These are phyloP conservation scores for Graphiopsis chlorocephala DNA, from an alignment of 2,329 filamentous ascomycete species.

Conservation along the genomic window DNA sequence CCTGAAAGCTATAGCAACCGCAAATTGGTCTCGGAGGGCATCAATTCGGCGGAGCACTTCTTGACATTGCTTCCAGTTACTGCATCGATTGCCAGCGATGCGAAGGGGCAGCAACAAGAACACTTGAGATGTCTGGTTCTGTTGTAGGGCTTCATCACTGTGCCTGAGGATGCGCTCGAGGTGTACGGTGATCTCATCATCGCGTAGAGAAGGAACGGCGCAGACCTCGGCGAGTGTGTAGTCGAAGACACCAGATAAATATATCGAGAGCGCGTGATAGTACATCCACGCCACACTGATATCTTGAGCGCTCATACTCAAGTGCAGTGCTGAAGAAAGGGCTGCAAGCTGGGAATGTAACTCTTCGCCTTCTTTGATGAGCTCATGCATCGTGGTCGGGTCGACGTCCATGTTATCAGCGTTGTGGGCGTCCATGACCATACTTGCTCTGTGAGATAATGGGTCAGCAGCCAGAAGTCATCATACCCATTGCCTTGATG, in stretches of 20 bases:
- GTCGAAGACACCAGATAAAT: background rate
- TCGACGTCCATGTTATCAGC: background rate
- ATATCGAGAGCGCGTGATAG: background rate
- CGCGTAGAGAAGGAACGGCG: background rate
- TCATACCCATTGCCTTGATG: background rate
- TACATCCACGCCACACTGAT: background rate
- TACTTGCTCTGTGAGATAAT: background rate
- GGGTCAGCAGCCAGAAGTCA: background rate
- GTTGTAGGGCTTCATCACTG: background rate
- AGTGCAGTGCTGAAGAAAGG: background rate
- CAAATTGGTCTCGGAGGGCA: background rate
- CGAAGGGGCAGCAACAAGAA: background rate
- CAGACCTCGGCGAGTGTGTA: background rate
- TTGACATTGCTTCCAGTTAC: background rate
- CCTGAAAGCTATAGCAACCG: background rate
- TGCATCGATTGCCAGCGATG: slow-evolving; percentile 1
- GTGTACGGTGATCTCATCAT: background rate
- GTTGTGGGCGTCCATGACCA: background rate
- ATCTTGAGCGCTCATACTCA: background rate
- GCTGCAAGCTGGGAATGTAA: background rate
- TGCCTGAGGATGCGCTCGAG: background rate
- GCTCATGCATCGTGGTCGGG: background rate
- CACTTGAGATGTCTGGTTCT: background rate
- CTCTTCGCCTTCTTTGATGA: background rate
- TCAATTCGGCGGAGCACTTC: background rate